Evolutionary conservation across 495 filamentous ascomycete genomes (phyloP).

Genomic region (Daldinia childiae): DNA sequence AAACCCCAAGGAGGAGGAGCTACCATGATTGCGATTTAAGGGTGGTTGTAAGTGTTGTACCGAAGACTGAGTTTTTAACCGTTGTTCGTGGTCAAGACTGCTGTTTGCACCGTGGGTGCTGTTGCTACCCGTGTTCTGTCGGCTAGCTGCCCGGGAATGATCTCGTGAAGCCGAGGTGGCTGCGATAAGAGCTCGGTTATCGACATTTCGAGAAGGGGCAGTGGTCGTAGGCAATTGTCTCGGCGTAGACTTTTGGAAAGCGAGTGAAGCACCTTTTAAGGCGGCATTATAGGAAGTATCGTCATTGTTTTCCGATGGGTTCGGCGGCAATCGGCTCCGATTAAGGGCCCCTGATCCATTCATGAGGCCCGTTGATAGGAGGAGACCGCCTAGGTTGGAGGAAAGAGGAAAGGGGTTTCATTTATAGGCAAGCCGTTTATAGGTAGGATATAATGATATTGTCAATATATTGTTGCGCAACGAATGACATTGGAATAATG

Average conservation of each 20-base stretch:
- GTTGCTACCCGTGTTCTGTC: constrained; percentile 39
- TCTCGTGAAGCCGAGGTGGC: constrained; percentile 52
- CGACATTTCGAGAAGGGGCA: constrained; percentile 27
- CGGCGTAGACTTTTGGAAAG: constrained; percentile 52
- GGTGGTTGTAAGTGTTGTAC: constrained; percentile 20
- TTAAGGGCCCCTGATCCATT: constrained; percentile 41
- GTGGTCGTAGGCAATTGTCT: constrained; percentile 15
- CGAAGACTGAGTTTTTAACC: constrained; percentile 3
- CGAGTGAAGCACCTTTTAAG: constrained; percentile 58
- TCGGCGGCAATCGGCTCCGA: constrained; percentile 35
- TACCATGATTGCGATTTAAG: constrained; percentile 12
- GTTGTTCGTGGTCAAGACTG: constrained; percentile 7
- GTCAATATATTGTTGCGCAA: background rate
- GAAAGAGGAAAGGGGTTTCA: constrained; percentile 17
- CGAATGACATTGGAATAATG: background rate
- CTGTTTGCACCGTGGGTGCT: constrained; percentile 15
- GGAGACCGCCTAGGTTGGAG: constrained; percentile 25
- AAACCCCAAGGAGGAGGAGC: constrained; percentile 29
- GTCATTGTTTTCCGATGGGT: constrained; percentile 31
- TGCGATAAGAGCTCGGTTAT: constrained; percentile 60
- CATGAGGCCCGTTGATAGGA: constrained; percentile 44
- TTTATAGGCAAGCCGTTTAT: constrained; percentile 33
- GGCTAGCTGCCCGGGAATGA: constrained; percentile 34
- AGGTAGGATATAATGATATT: background rate
- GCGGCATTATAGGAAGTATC: constrained; percentile 49